Percentiles rank a stretch among this genome's conserved stretches.
Evolutionary conservation across 768 basidiomycete species (phyloP).

Genomic region (Tulasnella calospora): DNA sequence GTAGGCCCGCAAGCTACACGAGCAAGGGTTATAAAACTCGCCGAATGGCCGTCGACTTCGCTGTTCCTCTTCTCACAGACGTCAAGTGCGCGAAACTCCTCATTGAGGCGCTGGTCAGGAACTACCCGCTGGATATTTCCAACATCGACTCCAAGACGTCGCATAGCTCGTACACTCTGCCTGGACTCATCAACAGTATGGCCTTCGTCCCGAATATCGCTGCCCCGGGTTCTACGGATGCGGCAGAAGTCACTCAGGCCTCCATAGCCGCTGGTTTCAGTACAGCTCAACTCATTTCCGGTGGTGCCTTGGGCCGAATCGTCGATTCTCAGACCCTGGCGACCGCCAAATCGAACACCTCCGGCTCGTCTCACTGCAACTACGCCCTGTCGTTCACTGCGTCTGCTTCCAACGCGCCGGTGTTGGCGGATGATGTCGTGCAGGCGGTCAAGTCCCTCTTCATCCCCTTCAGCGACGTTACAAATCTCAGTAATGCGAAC

Average conservation of each 20-base stretch:
- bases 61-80: conserved; percentile 94
- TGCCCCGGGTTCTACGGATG: conserved; percentile 50
- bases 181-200: conserved; percentile 83
- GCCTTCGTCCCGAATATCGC: conserved; percentile 77
- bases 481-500: conserved; percentile 33
- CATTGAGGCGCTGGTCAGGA: conserved; percentile 86
- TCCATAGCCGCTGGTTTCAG: conserved; percentile 89
- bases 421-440: conserved; percentile 66
- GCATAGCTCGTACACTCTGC: conserved; percentile 83
- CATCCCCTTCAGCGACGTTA: conserved; percentile 61
- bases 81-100: conserved; percentile 98
- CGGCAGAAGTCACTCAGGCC: conserved; percentile 67
- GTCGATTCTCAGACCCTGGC: conserved; percentile 65
- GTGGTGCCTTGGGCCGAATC: conserved; percentile 58
- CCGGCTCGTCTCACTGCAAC: conserved; percentile 72
- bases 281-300: conserved; percentile 70
- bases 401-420: conserved; percentile 57
- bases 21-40: conserved; percentile 96
- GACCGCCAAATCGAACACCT: conserved; percentile 58
- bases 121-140: conserved; percentile 85
- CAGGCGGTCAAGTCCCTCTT: conserved; percentile 81
- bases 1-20: conserved; percentile 92
- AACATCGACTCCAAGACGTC: conserved; percentile 91
- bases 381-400: conserved; percentile 80
- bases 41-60: conserved; percentile 98